phyloP scores from a whole-genome alignment of 148 eudicot species.

The Rhododendron ovatum region DNA sequence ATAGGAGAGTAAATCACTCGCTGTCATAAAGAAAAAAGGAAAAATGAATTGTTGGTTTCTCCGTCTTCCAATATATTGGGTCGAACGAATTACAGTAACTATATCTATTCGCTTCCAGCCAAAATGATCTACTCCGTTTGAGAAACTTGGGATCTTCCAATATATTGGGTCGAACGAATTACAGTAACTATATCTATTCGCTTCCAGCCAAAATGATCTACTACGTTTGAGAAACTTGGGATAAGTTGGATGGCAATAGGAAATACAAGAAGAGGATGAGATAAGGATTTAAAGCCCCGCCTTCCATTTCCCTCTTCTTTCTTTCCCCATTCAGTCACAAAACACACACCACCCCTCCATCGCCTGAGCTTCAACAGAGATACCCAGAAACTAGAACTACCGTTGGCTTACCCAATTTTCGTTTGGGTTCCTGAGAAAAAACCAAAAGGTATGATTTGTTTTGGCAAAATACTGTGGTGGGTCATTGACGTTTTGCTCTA shows the following conservation, averaged over 20 bases:
- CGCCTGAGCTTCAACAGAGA: neutral
- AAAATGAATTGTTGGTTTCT: too few relatives aligned
- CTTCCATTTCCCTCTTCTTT: slow-evolving; percentile 28
- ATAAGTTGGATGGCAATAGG: neutral
- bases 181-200: neutral
- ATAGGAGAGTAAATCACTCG: too few relatives aligned
- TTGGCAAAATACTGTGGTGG: neutral
- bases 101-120: neutral
- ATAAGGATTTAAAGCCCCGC: slow-evolving; percentile 50
- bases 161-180: too few relatives aligned
- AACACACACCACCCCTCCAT: neutral
- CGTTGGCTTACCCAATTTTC: neutral
- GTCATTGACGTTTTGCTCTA: slow-evolving; percentile 3
- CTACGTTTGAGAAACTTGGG: neutral
- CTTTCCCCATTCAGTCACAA: slow-evolving; percentile 6
- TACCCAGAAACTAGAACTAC: neutral
- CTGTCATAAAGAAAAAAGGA: too few relatives aligned
- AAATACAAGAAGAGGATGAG: slow-evolving; percentile 23
- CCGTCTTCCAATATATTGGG: too few relatives aligned
- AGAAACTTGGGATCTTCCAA: too few relatives aligned
- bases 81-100: too few relatives aligned
- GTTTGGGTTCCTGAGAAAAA: neutral
- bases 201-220: neutral
- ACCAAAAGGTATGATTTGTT: slow-evolving; percentile 3
- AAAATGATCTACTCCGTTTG: neutral